A percentile compares a stretch with the other conserved stretches of the same genome.
Conservation (phyloP, 306 rosid genomes). For the Casuarina glauca region DNA sequence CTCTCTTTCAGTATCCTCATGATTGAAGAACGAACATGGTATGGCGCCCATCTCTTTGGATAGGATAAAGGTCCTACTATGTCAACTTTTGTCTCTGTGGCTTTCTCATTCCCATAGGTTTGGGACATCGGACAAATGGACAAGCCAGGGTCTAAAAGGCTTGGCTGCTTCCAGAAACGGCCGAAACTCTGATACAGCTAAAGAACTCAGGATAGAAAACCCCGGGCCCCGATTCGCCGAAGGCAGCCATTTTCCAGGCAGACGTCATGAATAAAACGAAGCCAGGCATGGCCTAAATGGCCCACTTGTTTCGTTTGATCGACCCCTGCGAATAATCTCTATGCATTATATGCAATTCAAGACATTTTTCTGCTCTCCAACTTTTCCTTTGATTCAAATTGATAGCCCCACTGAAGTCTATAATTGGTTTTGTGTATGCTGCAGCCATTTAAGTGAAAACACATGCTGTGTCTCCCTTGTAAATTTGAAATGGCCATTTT, state of each 20-base stretch:
- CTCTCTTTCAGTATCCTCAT: background rate
- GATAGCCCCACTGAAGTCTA: slow-evolving; percentile 15
- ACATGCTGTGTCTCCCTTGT: slow-evolving; percentile 39
- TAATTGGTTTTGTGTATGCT: slow-evolving; percentile 23
- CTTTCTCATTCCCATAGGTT: slow-evolving; percentile 10
- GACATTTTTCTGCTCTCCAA: background rate
- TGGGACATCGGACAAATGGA: slow-evolving; percentile 42
- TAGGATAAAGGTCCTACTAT: slow-evolving; percentile 9
- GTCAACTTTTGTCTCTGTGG: background rate
- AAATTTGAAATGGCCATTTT: slow-evolving; percentile 25
- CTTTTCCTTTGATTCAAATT: too few relatives aligned
- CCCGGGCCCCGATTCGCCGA: slow-evolving; percentile 31
- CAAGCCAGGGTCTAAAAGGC: slow-evolving; percentile 29
- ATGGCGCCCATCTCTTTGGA: background rate
- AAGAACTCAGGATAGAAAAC: slow-evolving; percentile 51
- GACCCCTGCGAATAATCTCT: background rate
- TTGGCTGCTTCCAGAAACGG: slow-evolving; percentile 35
- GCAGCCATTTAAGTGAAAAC: slow-evolving; percentile 26
- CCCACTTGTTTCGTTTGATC: slow-evolving; percentile 29
- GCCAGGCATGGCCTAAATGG: slow-evolving; percentile 11
- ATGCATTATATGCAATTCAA: background rate
- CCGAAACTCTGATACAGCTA: slow-evolving; percentile 54
- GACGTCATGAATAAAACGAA: slow-evolving; percentile 24
- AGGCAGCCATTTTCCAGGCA: slow-evolving; percentile 37
- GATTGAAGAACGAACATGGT: background rate